A percentile compares a stretch with the other conserved stretches of the same genome.
These are phyloP conservation scores for Solanum lycopersicoides DNA, from an alignment of 257 asterid species.

Conservation along the genomic window DNA sequence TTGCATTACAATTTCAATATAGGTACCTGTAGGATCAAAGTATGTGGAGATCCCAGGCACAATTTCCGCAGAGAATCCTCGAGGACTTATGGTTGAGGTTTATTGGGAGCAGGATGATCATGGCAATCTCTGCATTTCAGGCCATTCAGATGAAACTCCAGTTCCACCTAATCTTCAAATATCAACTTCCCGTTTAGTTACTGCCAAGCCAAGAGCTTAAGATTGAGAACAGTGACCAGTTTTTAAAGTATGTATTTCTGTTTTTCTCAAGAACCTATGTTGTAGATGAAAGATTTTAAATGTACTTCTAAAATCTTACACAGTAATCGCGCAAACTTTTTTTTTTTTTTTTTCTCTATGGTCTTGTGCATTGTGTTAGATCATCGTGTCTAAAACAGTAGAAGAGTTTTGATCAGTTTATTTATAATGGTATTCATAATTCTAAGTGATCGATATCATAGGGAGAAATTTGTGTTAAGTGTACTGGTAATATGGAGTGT, in stretches of 20 bases:
- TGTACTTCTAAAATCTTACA: not conserved
- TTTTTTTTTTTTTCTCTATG: not conserved
- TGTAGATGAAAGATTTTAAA: not conserved
- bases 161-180: conserved; percentile 2
- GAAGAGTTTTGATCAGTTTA: not conserved
- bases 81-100: conserved; percentile 25
- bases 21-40: conserved; percentile 19
- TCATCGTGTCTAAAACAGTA: not conserved
- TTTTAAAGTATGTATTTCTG: not conserved
- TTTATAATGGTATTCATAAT: not conserved
- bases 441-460: not conserved
- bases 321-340: not conserved
- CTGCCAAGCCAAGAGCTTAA: not conserved
- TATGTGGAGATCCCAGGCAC: conserved; percentile 19
- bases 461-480: not conserved
- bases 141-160: conserved; percentile 19
- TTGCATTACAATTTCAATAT: not conserved
- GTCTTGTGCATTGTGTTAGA: not conserved
- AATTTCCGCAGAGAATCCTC: conserved; percentile 3
- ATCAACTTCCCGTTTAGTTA: not conserved
- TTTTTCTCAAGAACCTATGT: not conserved
- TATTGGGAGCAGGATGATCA: conserved; percentile 24
- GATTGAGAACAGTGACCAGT: not conserved
- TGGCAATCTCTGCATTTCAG: conserved; percentile 24
- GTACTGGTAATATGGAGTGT: not conserved